These are phyloP conservation scores for Xylogone sp. DNA, from an alignment of 2,329 filamentous ascomycete species.

Conservation along the genomic window DNA sequence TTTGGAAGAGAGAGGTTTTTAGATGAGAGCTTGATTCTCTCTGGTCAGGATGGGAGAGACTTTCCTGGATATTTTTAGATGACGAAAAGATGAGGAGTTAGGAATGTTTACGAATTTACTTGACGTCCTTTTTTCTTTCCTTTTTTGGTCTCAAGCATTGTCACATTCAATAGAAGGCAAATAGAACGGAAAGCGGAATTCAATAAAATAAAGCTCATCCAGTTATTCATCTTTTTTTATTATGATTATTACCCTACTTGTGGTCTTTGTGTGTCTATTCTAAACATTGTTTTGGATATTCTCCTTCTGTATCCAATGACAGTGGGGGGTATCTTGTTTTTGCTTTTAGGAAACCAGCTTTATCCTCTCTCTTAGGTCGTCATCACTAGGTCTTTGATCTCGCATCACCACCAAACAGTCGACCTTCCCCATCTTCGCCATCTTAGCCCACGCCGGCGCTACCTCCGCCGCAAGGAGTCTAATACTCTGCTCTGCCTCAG, in stretches of 20 bases:
- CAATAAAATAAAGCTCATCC: neutral
- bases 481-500: constrained; percentile 43
- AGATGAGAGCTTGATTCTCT: too few species aligned
- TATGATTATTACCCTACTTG: neutral
- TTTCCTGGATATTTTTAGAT: too few species aligned
- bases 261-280: neutral
- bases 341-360: constrained; percentile 9
- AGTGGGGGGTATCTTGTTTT: neutral
- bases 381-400: constrained; percentile 22
- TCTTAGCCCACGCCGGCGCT: constrained; percentile 45
- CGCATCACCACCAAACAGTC: constrained; percentile 41
- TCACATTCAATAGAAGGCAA: neutral
- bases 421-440: constrained; percentile 40
- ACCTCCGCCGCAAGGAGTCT: constrained; percentile 41
- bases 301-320: neutral
- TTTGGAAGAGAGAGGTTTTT: too few species aligned
- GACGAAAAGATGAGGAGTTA: neutral
- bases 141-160: neutral
- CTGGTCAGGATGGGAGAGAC: too few species aligned
- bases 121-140: neutral
- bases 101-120: neutral
- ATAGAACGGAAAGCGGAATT: neutral
- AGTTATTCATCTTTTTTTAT: neutral
- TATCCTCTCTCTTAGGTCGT: constrained; percentile 21
- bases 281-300: neutral